Conservation (phyloP, 2,329 filamentous ascomycete species). For the Xylariaceae sp. region DNA sequence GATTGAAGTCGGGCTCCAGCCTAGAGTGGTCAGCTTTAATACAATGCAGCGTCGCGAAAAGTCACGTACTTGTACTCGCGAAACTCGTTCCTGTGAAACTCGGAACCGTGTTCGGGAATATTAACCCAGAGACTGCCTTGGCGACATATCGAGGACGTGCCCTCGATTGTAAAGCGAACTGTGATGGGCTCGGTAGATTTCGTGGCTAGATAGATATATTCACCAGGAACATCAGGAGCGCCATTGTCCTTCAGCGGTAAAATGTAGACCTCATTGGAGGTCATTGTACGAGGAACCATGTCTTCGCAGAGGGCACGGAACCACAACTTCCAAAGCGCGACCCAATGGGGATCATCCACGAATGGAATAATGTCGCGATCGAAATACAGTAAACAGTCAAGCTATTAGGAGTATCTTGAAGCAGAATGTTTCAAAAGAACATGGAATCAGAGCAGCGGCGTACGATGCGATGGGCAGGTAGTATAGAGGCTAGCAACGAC, state of each 20-base stretch:
- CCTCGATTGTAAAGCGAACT: slow-evolving; percentile 86
- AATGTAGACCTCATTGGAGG: slow-evolving; percentile 73
- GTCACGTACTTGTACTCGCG: slow-evolving; percentile 77
- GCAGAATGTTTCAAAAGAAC: no score
- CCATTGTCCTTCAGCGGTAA: slow-evolving; percentile 90
- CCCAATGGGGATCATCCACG: no score
- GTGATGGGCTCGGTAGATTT: slow-evolving; percentile 68
- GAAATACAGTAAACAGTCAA: no score
- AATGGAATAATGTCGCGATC: no score
- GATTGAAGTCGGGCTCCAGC: slow-evolving; percentile 87
- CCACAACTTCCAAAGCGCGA: no score
- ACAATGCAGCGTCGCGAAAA: not conserved
- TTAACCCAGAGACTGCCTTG: slow-evolving; percentile 97
- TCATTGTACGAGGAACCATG: slow-evolving; percentile 59
- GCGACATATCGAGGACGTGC: slow-evolving; percentile 91
- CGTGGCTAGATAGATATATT: slow-evolving; percentile 88
- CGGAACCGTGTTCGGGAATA: slow-evolving; percentile 70
- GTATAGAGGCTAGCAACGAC: no score
- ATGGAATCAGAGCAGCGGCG: no score
- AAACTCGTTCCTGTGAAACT: slow-evolving; percentile 76
- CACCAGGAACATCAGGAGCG: slow-evolving; percentile 80
- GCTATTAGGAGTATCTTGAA: no score
- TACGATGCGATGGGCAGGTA: no score
- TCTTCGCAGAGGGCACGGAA: not conserved
- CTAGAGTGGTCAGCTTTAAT: slow-evolving; percentile 40